Conservation (phyloP, 75 land plant species). For the Pseudotsuga menziesii region DNA sequence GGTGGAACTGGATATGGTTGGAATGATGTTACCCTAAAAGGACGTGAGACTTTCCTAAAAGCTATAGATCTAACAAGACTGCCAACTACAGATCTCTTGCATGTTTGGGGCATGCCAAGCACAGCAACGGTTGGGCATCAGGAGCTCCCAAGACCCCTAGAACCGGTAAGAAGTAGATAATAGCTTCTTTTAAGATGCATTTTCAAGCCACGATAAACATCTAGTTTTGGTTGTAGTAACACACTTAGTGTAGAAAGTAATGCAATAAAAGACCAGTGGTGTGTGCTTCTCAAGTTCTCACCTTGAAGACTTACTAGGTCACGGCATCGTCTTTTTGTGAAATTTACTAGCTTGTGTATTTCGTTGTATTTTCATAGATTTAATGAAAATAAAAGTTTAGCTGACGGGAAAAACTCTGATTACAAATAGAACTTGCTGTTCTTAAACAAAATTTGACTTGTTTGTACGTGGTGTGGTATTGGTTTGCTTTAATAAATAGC, state of each 20-base stretch:
- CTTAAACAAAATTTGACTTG: not conserved
- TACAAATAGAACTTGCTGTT: not conserved
- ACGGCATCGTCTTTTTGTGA: not conserved
- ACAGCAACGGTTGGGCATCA: slow-evolving; percentile 91
- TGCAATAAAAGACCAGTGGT: not conserved
- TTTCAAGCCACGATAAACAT: not conserved
- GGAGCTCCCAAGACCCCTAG: slow-evolving; percentile 83
- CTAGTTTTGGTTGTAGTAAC: not conserved
- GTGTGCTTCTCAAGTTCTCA: too few species aligned
- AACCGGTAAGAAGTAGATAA: slow-evolving; percentile 47
- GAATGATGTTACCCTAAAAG: slow-evolving; percentile 38
- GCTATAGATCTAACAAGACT: slow-evolving; percentile 56
- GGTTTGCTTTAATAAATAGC: not conserved
- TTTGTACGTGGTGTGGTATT: not conserved
- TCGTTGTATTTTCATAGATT: not conserved
- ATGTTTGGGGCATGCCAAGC: slow-evolving; percentile 95
- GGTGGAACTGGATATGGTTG: slow-evolving; percentile 99
- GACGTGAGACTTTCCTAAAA: slow-evolving; percentile 18
- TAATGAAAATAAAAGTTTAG: too few species aligned
- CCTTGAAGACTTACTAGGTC: too few species aligned
- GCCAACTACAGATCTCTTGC: slow-evolving; percentile 63
- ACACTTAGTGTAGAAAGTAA: not conserved
- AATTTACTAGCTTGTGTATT: not conserved
- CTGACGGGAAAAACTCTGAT: not conserved
- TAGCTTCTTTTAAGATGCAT: not conserved